phyloP scores from a whole-genome alignment of 345 rosid genomes.

The Noccaea bulbosa region DNA sequence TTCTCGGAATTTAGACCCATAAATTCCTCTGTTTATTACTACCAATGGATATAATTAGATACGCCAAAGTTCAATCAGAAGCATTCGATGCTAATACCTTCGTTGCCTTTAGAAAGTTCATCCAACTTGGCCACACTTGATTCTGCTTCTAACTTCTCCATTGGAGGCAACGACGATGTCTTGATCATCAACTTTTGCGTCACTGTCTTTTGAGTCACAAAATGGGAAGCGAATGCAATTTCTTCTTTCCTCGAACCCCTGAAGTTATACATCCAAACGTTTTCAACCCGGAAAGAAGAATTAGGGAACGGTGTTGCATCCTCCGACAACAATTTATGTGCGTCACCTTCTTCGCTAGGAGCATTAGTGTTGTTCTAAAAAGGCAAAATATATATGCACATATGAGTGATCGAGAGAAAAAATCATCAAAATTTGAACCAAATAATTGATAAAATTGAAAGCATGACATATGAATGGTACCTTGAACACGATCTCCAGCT shows the following conservation, averaged over 20 bases:
- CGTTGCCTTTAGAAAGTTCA: conserved; percentile 14
- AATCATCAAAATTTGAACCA: not conserved
- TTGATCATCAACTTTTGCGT: conserved; percentile 20
- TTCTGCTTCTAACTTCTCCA: conserved; percentile 5
- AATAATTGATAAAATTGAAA: not conserved
- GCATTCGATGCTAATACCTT: conserved; percentile 6
- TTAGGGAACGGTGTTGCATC: conserved; percentile 11
- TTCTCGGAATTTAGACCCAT: not conserved
- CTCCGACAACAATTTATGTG: not conserved
- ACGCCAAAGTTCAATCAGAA: not conserved
- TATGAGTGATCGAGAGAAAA: not conserved
- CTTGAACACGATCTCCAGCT: conserved; percentile 33
- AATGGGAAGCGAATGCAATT: conserved; percentile 19
- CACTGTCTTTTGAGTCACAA: conserved; percentile 25
- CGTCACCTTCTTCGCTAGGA: conserved; percentile 13
- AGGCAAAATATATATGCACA: not conserved
- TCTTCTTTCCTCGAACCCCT: conserved; percentile 4
- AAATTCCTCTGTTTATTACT: not conserved
- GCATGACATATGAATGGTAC: conserved; percentile 15
- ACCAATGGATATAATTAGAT: not conserved
- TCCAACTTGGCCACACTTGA: conserved; percentile 9
- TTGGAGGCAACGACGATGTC: conserved; percentile 4
- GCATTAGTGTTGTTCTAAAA: conserved; percentile 11
- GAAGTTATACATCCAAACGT: conserved; percentile 12
- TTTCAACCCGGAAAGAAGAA: not conserved